Percentiles rank a stretch among this genome's conserved stretches.
Evolutionary conservation across 1,284 basidiomycete genomes (phyloP).

Genomic region (Fomitiporia mediterranea): DNA sequence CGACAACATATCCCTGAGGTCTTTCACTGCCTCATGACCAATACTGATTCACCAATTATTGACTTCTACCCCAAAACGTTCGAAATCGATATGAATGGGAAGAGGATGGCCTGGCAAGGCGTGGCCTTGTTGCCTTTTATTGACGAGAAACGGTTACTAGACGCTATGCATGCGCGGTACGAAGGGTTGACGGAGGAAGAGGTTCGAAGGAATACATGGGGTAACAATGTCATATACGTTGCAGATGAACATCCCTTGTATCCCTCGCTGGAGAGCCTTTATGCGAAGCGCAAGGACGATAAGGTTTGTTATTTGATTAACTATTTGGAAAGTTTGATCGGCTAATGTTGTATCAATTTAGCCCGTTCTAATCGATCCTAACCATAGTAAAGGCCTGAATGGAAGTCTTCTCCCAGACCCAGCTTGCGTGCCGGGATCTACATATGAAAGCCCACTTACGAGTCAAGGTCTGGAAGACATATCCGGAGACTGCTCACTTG

Average conservation of each 20-base stretch:
- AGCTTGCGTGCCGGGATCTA: slow-evolving; percentile 87
- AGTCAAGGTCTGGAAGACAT: slow-evolving; percentile 71
- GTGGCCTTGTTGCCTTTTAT: slow-evolving; percentile 97
- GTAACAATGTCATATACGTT: slow-evolving; percentile 84
- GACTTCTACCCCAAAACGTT: slow-evolving; percentile 96
- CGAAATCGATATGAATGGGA: slow-evolving; percentile 99
- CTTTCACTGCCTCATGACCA: slow-evolving; percentile 88
- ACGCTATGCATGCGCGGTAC: slow-evolving; percentile 78
- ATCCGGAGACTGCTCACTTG: slow-evolving; percentile 81
- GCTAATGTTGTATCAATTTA: slow-evolving; percentile 25
- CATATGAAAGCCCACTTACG: slow-evolving; percentile 74
- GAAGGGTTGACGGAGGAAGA: slow-evolving; percentile 78
- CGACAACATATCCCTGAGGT: slow-evolving; percentile 82
- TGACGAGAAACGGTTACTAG: slow-evolving; percentile 78
- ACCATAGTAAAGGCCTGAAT: slow-evolving; percentile 72
- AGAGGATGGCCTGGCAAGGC: slow-evolving; percentile 99
- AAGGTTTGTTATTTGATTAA: slow-evolving; percentile 52
- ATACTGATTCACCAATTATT: slow-evolving; percentile 85
- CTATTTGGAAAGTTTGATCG: slow-evolving; percentile 12
- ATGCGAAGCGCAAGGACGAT: slow-evolving; percentile 80
- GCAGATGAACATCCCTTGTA: slow-evolving; percentile 82
- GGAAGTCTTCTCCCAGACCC: slow-evolving; percentile 83
- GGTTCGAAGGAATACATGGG: slow-evolving; percentile 79
- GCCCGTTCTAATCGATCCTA: slow-evolving; percentile 68
- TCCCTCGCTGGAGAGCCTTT: slow-evolving; percentile 82